A percentile compares a stretch with the other conserved stretches of the same genome.
These are phyloP conservation scores for Wickerhamia fluorescens DNA, from an alignment of 805 yeast genomes.

Conservation along the genomic window DNA sequence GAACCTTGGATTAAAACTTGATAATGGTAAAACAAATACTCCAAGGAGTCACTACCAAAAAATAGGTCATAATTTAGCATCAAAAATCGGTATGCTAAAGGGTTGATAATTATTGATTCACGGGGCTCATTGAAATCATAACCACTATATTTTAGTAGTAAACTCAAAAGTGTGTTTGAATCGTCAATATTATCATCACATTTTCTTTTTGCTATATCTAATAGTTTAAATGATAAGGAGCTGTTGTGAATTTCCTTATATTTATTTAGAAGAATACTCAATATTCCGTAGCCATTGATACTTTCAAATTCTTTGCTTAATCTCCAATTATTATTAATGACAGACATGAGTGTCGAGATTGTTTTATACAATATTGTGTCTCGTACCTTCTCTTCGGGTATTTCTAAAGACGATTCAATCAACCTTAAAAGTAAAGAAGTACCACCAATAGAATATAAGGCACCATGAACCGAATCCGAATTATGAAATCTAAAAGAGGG, in stretches of 20 bases:
- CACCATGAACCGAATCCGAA: conserved; percentile 20
- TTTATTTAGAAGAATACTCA: conserved; percentile 45
- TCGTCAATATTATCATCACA: background rate
- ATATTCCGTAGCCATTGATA: conserved; percentile 52
- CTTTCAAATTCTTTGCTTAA: conserved; percentile 52
- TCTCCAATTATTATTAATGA: conserved; percentile 44
- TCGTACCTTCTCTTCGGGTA: conserved; percentile 8
- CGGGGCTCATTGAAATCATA: conserved; percentile 43
- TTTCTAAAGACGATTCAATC: conserved; percentile 37
- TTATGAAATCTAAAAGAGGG: conserved; percentile 14
- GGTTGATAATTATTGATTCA: conserved; percentile 52
- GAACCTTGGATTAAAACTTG: conserved; percentile 43
- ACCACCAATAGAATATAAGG: conserved; percentile 46
- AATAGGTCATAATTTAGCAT: conserved; percentile 56
- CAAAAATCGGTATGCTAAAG: conserved; percentile 45
- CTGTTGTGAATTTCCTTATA: conserved; percentile 27
- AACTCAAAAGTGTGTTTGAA: conserved; percentile 22
- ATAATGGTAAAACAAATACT: conserved; percentile 52
- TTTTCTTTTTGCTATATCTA: conserved; percentile 1
- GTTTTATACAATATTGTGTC: conserved; percentile 22
- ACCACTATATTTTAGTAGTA: conserved; percentile 49
- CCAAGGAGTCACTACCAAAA: conserved; percentile 50
- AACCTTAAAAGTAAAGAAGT: conserved; percentile 38
- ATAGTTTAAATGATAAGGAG: conserved; percentile 7
- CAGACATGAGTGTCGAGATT: conserved; percentile 34